A percentile compares a stretch with the other conserved stretches of the same genome.
phyloP scores from a whole-genome alignment of 345 rosid genomes.

The Syzygium aromaticum region DNA sequence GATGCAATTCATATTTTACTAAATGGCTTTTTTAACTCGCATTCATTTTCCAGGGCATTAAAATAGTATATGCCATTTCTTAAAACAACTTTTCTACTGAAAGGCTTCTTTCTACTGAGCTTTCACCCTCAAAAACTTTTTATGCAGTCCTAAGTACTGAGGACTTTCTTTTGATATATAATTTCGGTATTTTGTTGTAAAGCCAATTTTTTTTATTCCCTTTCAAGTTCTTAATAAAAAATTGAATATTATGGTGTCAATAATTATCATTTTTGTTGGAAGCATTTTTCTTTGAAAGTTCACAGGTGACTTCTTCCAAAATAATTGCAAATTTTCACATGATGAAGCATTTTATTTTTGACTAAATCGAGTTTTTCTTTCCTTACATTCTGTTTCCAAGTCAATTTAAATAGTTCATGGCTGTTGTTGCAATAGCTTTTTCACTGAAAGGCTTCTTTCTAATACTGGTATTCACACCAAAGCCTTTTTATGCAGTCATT shows the following conservation, averaged over 20 bases:
- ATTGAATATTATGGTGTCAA: background rate
- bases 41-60: background rate
- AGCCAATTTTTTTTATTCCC: background rate
- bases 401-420: background rate
- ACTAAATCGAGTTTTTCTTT: background rate
- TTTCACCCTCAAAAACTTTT: background rate
- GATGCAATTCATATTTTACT: background rate
- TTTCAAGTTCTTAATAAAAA: background rate
- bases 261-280: background rate
- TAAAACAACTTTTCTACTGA: background rate
- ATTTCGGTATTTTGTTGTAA: background rate
- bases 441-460: background rate
- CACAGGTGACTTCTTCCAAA: background rate
- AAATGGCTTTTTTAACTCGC: background rate
- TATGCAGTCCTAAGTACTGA: background rate
- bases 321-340: background rate
- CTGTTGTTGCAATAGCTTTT: background rate
- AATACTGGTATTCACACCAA: background rate
- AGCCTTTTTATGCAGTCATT: background rate
- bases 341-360: background rate
- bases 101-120: background rate
- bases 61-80: background rate
- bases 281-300: background rate
- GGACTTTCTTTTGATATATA: background rate
- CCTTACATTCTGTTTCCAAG: background rate